A percentile compares a stretch with the other conserved stretches of the same genome.
These are phyloP conservation scores for Debaryomyces robertsiae DNA, from an alignment of 1,139 yeast genomes.

Conservation along the genomic window DNA sequence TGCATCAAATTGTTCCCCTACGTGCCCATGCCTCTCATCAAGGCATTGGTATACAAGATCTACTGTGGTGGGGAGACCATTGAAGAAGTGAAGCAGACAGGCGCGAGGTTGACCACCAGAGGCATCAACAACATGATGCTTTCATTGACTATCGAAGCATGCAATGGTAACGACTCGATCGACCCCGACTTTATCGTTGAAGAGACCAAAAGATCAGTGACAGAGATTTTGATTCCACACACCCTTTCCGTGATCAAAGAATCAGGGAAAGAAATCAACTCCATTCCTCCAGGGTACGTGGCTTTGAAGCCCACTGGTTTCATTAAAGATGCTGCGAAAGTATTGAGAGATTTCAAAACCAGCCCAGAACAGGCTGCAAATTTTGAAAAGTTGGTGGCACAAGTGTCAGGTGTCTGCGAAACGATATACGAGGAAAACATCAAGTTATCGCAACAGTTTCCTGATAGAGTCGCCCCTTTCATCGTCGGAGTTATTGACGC, in stretches of 20 bases:
- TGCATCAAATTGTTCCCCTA: conserved; percentile 73
- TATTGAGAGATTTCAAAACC: conserved; percentile 61
- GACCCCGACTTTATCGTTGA: conserved; percentile 65
- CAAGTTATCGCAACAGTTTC: conserved; percentile 52
- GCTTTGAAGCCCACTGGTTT: conserved; percentile 95
- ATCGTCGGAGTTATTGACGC: conserved; percentile 91
- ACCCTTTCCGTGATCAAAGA: conserved; percentile 50
- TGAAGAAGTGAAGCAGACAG: conserved; percentile 69
- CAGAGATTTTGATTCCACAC: conserved; percentile 73
- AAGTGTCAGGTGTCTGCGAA: conserved; percentile 60
- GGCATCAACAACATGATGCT: conserved; percentile 95
- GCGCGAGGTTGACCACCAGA: conserved; percentile 62
- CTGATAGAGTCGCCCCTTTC: conserved; percentile 73
- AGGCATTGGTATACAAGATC: conserved; percentile 73
- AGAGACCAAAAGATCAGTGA: conserved; percentile 69
- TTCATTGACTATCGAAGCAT: conserved; percentile 89
- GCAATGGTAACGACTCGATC: conserved; percentile 70
- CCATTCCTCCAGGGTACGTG: conserved; percentile 76
- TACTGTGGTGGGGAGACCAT: conserved; percentile 91
- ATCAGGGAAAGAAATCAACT: conserved; percentile 54
- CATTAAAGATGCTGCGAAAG: conserved; percentile 72
- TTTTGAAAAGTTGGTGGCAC: conserved; percentile 64
- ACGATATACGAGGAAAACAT: conserved; percentile 60
- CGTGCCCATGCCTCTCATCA: conserved; percentile 71
- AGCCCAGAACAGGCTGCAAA: conserved; percentile 46